These are phyloP conservation scores for Ogataea saltuana DNA, from an alignment of 805 yeast genomes.

Conservation along the genomic window DNA sequence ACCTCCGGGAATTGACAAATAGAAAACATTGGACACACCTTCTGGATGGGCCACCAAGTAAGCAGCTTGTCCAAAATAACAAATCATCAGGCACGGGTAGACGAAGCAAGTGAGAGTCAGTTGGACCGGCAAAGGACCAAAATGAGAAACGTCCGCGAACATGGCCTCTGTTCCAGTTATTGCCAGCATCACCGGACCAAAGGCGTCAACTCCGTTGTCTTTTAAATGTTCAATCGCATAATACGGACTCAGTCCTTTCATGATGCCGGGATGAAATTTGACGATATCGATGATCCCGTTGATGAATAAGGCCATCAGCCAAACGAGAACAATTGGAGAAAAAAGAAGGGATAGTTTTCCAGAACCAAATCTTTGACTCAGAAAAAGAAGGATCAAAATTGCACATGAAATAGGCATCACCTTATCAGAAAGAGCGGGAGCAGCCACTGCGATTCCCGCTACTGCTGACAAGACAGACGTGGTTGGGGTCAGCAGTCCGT, in stretches of 20 bases:
- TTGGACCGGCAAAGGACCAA: slow-evolving; percentile 51
- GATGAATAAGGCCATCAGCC: slow-evolving; percentile 48
- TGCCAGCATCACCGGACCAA: slow-evolving; percentile 54
- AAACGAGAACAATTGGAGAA: slow-evolving; percentile 55
- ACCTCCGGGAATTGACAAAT: slow-evolving; percentile 52
- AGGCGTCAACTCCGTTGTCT: slow-evolving; percentile 37
- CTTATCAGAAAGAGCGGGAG: slow-evolving; percentile 41
- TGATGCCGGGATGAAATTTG: slow-evolving; percentile 41
- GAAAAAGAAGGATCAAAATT: slow-evolving; percentile 46
- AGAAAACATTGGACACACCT: slow-evolving; percentile 45
- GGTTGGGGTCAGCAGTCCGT: slow-evolving; percentile 64
- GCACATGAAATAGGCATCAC: slow-evolving; percentile 53
- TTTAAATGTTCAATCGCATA: slow-evolving; percentile 49
- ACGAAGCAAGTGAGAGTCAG: slow-evolving; percentile 46
- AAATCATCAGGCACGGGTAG: slow-evolving; percentile 52
- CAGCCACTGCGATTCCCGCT: slow-evolving; percentile 55
- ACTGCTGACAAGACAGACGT: slow-evolving; percentile 60
- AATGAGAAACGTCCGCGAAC: slow-evolving; percentile 65
- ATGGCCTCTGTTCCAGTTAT: slow-evolving; percentile 64
- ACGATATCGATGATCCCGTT: slow-evolving; percentile 49
- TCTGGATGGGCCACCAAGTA: slow-evolving; percentile 44
- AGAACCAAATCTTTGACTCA: slow-evolving; percentile 52
- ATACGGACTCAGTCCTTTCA: slow-evolving; percentile 51
- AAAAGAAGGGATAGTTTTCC: slow-evolving; percentile 47
- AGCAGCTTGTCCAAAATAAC: slow-evolving; percentile 62